phyloP scores from a whole-genome alignment of 139 green algal genomes.

The Penium margaritaceum region DNA sequence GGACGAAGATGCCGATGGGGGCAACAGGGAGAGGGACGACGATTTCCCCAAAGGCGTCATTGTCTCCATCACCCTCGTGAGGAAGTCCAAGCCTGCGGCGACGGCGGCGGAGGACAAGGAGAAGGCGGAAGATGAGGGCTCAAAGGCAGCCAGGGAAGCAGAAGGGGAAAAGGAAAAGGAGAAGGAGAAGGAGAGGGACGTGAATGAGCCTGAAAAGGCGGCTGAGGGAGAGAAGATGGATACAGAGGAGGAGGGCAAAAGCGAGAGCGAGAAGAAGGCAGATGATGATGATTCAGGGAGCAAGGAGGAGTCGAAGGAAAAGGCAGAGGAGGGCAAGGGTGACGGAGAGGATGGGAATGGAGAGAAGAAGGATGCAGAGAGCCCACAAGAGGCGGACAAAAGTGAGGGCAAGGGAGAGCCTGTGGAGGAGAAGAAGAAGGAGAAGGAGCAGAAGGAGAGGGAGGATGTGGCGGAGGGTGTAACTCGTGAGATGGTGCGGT shows the following conservation, averaged over 20 bases:
- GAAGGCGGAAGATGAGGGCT: not conserved
- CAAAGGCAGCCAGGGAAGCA: not conserved
- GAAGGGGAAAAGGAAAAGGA: conserved; percentile 3
- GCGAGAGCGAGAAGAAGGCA: too few species aligned
- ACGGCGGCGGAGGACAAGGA: not conserved
- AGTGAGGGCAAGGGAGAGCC: too few species aligned
- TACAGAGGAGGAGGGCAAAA: not conserved
- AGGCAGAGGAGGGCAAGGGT: not conserved
- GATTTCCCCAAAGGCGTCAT: too few species aligned
- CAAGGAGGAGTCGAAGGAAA: not conserved
- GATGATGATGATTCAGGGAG: too few species aligned
- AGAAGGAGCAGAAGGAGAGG: too few species aligned
- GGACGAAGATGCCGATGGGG: too few species aligned
- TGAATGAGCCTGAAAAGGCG: not conserved
- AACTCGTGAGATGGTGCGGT: too few species aligned
- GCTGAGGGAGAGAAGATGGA: not conserved
- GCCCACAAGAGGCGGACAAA: too few species aligned
- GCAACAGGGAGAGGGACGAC: too few species aligned
- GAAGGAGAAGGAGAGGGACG: conserved; percentile 1
- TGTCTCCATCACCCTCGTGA: too few species aligned
- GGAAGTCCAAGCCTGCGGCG: not conserved
- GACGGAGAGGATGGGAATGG: not conserved
- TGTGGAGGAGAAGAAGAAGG: too few species aligned
- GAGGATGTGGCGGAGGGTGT: too few species aligned
- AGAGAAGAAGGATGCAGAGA: not conserved